A percentile compares a stretch with the other conserved stretches of the same genome.
These are phyloP conservation scores for Saksenaea oblongispora DNA, from an alignment of 371 early-diverging fungal species.

Conservation along the genomic window DNA sequence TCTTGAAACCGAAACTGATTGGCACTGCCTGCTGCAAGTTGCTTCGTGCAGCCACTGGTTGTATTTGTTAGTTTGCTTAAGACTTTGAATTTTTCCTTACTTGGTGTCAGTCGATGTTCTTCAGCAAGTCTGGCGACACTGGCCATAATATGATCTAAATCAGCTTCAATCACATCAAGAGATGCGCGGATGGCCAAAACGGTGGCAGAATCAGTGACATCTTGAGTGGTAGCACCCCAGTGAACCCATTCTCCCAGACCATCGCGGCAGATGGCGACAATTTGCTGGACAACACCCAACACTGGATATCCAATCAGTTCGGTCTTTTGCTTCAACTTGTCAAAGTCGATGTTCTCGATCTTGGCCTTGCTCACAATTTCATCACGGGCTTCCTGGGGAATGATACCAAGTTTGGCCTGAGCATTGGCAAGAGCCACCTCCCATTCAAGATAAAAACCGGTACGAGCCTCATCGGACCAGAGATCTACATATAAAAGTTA, in stretches of 20 bases:
- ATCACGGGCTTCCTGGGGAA: conserved; percentile 17
- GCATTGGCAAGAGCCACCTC: conserved; percentile 21
- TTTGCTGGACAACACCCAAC: conserved; percentile 21
- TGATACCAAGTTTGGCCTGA: conserved; percentile 19
- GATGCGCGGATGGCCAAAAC: conserved; percentile 16
- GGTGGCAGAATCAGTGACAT: conserved; percentile 24
- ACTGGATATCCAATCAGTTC: conserved; percentile 25
- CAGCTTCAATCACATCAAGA: conserved; percentile 11
- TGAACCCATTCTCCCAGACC: conserved; percentile 18
- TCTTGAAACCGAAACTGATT: conserved; percentile 25
- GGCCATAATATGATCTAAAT: conserved; percentile 11
- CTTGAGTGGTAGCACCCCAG: conserved; percentile 24
- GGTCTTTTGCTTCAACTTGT: conserved; percentile 15
- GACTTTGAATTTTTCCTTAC: conserved; percentile 1
- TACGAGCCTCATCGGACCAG: conserved; percentile 21
- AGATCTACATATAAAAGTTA: conserved; percentile 6
- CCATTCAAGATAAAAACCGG: conserved; percentile 20
- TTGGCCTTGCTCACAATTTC: conserved; percentile 11
- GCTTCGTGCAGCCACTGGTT: conserved; percentile 20
- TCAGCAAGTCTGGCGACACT: conserved; percentile 10
- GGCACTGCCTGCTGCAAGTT: conserved; percentile 26
- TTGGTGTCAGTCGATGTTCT: conserved; percentile 15
- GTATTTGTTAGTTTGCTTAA: not conserved
- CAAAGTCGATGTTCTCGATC: conserved; percentile 20
- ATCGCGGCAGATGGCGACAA: conserved; percentile 9